Percentiles rank a stretch among this genome's conserved stretches.
These are phyloP conservation scores for Gastrodia elata DNA, from an alignment of 106 monocot species.

Conservation along the genomic window DNA sequence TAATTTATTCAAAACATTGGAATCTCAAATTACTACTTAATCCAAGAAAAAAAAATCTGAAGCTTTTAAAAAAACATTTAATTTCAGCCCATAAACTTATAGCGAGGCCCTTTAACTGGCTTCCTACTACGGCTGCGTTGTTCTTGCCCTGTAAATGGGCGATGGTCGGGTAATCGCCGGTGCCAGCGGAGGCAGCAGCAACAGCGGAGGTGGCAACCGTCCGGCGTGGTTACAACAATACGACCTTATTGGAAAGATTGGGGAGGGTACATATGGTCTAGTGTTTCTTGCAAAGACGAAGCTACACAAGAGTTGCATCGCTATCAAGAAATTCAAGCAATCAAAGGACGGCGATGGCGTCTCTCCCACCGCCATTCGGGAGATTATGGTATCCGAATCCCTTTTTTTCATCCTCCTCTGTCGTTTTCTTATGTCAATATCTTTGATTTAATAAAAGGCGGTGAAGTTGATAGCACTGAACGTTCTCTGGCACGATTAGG, in stretches of 20 bases:
- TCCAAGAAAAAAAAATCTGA: too few relatives aligned
- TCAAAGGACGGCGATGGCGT: slow-evolving; percentile 99
- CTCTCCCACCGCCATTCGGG: slow-evolving; percentile 96
- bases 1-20: too few relatives aligned
- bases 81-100: too few relatives aligned
- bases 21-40: too few relatives aligned
- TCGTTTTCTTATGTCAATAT: background rate
- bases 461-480: background rate
- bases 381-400: slow-evolving; percentile 72
- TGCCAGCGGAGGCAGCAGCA: slow-evolving; percentile 18
- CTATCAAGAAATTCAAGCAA: slow-evolving; percentile 99
- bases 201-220: slow-evolving; percentile 30
- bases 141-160: background rate
- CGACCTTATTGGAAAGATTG: slow-evolving; percentile 94
- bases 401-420: background rate
- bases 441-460: background rate
- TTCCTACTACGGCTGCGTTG: too few relatives aligned
- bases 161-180: background rate
- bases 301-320: slow-evolving; percentile 55
- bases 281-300: slow-evolving; percentile 86
- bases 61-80: too few relatives aligned
- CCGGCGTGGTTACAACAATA: slow-evolving; percentile 96
- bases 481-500: background rate
- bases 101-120: too few relatives aligned
- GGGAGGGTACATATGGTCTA: slow-evolving; percentile 96